Conservation (phyloP, 2,329 filamentous ascomycete species). For the Pleoardoris graminearum region DNA sequence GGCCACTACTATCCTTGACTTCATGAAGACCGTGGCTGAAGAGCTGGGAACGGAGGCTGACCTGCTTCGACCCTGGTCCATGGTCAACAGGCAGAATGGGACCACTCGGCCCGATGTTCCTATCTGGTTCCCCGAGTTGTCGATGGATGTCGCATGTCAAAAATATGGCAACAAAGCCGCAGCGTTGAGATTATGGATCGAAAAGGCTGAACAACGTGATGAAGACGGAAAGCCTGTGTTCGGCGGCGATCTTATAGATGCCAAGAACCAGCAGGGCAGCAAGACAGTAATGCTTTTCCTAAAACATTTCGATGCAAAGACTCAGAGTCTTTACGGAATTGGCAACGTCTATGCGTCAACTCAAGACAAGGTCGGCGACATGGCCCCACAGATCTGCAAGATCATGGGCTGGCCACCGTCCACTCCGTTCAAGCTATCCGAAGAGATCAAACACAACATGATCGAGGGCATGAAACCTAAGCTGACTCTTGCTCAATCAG, state of each 20-base stretch:
- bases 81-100: constrained; percentile 99
- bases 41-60: constrained; percentile 70
- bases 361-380: constrained; percentile 83
- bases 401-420: constrained; percentile 86
- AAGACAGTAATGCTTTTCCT: constrained; percentile 80
- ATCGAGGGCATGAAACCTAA: constrained; percentile 94
- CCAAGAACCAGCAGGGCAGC: constrained; percentile 56
- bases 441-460: constrained; percentile 98
- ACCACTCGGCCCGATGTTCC: constrained; percentile 89
- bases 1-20: constrained; percentile 74
- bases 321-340: constrained; percentile 74
- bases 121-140: constrained; percentile 75
- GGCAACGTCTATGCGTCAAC: constrained; percentile 86
- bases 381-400: constrained; percentile 75
- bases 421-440: constrained; percentile 73
- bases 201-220: constrained; percentile 68
- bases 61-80: constrained; percentile 84
- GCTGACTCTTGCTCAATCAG: constrained; percentile 83
- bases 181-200: constrained; percentile 81
- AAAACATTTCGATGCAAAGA: constrained; percentile 83
- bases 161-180: constrained; percentile 70
- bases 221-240: constrained; percentile 73
- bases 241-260: constrained; percentile 64
- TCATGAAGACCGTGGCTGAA: constrained; percentile 70
- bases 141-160: constrained; percentile 64